Evolutionary conservation across 768 basidiomycete species (phyloP).

Genomic region (Hysterangium stoloniferum): DNA sequence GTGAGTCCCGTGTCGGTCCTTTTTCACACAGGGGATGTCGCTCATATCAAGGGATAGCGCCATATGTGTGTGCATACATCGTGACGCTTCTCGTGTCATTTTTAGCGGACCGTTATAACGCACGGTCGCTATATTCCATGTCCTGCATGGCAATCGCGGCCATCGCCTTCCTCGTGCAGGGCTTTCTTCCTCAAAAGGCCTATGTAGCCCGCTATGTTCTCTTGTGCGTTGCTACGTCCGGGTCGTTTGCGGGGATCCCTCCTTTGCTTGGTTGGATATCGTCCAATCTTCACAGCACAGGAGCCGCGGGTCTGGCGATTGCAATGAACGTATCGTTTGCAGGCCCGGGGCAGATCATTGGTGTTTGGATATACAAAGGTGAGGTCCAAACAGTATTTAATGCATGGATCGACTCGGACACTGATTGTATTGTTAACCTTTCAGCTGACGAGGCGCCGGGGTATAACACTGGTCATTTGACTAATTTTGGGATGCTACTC

Average conservation of each 20-base stretch:
- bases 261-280: constrained; percentile 31
- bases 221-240: constrained; percentile 25
- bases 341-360: constrained; percentile 30
- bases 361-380: constrained; percentile 9
- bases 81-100: constrained; percentile 20
- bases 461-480: constrained; percentile 30
- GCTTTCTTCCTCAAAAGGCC: constrained; percentile 17
- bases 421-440: background rate
- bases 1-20: constrained; percentile 17
- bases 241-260: constrained; percentile 27
- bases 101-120: constrained; percentile 19
- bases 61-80: constrained; percentile 31
- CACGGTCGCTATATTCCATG: background rate
- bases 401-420: too few relatives aligned
- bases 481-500: constrained; percentile 26
- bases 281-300: constrained; percentile 26
- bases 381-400: too few relatives aligned
- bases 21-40: background rate
- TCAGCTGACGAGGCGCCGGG: constrained; percentile 23
- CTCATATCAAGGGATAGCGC: constrained; percentile 16
- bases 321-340: constrained; percentile 29
- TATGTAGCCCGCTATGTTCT: constrained; percentile 26
- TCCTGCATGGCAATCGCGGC: constrained; percentile 10
- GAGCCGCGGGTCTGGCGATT: constrained; percentile 24
- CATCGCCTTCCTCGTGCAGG: constrained; percentile 16